Conservation (phyloP, 2,329 filamentous ascomycete species). For the Microcera coccophila region DNA sequence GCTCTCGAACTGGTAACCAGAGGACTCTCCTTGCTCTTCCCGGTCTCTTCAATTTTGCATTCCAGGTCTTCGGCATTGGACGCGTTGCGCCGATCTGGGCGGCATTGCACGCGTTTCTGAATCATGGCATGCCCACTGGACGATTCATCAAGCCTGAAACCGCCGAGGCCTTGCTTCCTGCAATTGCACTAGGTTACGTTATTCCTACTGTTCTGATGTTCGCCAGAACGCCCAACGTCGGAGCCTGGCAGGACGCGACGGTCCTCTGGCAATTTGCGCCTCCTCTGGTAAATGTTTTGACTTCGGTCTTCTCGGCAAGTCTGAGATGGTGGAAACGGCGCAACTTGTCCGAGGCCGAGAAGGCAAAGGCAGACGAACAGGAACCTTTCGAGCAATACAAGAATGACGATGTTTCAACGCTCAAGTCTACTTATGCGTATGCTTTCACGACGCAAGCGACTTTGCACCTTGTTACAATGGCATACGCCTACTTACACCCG, state of each 20-base stretch:
- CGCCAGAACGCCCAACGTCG: conserved; percentile 2
- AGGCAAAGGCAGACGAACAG: no score
- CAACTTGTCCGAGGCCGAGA: no score
- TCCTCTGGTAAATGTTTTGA: conserved; percentile 6
- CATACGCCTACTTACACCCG: background rate
- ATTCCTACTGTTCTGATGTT: conserved; percentile 9
- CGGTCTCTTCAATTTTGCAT: no score
- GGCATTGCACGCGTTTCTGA: conserved; percentile 7
- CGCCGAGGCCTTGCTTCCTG: background rate
- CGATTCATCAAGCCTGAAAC: conserved; percentile 4
- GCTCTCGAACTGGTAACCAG: no score
- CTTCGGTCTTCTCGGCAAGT: background rate
- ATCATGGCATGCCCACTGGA: conserved; percentile 11
- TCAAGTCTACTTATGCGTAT: conserved; percentile 3
- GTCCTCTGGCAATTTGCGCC: conserved; percentile 10
- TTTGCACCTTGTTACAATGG: conserved; percentile 2
- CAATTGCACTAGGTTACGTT: conserved; percentile 2
- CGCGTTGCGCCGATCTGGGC: conserved; percentile 12
- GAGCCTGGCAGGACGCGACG: conserved; percentile 2
- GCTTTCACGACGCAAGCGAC: background rate
- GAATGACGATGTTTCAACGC: background rate
- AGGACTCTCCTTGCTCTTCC: no score
- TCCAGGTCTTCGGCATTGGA: conserved; percentile 6
- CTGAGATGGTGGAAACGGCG: no score
- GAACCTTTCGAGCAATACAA: background rate